Conservation (phyloP, 495 filamentous ascomycete genomes). For the Collariella sp. region DNA sequence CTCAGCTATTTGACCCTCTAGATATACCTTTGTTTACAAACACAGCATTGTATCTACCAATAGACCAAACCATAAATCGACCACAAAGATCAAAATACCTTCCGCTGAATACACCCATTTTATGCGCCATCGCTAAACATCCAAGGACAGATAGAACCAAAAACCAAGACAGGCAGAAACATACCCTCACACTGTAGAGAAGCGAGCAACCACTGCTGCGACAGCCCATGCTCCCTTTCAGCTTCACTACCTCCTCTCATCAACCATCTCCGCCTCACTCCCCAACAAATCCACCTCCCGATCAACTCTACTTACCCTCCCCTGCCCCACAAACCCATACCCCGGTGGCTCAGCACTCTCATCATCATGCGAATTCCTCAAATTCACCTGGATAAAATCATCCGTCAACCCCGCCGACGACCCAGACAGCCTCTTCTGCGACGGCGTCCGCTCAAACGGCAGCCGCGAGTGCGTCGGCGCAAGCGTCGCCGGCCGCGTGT, state of each 20-base stretch:
- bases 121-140: conserved; percentile 32
- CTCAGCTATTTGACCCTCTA: too few relatives aligned
- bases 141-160: conserved; percentile 8
- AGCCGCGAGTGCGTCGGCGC: conserved; percentile 36
- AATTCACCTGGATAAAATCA: conserved; percentile 31
- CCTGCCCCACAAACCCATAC: conserved; percentile 66
- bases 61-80: not conserved
- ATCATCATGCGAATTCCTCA: conserved; percentile 18
- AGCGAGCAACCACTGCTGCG: too few relatives aligned
- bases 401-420: conserved; percentile 41
- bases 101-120: conserved; percentile 11
- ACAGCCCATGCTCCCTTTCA: too few relatives aligned
- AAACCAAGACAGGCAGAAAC: conserved; percentile 14
- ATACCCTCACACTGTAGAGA: not conserved
- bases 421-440: conserved; percentile 44
- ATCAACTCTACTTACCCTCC: conserved; percentile 51
- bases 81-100: not conserved
- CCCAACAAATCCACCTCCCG: conserved; percentile 37
- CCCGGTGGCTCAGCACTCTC: conserved; percentile 43
- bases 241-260: conserved; percentile 24
- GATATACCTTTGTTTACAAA: not conserved
- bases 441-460: conserved; percentile 52
- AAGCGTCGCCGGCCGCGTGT: not conserved
- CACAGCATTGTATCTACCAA: not conserved
- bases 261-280: conserved; percentile 45